These are phyloP conservation scores for Candida maesae DNA, from an alignment of 805 yeast species.

Conservation along the genomic window DNA sequence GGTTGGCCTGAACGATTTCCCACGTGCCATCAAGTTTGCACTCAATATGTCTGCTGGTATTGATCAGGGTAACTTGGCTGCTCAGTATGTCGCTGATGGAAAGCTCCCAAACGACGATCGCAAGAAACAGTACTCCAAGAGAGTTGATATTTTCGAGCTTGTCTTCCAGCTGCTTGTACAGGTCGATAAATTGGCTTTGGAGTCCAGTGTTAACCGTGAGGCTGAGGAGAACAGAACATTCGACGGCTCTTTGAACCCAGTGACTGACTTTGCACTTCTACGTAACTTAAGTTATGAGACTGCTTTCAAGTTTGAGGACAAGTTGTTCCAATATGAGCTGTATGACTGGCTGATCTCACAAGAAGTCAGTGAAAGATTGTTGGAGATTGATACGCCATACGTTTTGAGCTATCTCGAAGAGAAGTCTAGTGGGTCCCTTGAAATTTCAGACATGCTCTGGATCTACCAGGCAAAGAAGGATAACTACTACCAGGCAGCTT, in stretches of 20 bases:
- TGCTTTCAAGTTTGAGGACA: constrained; percentile 73
- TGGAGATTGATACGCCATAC: constrained; percentile 78
- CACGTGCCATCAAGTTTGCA: constrained; percentile 82
- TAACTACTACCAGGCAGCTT: constrained; percentile 79
- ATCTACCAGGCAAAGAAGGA: constrained; percentile 81
- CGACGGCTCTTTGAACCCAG: constrained; percentile 13
- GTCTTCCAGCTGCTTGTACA: constrained; percentile 72
- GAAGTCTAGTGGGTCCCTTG: constrained; percentile 57
- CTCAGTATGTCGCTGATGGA: constrained; percentile 53
- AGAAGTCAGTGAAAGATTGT: constrained; percentile 69
- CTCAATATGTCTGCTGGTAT: constrained; percentile 69
- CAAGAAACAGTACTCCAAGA: constrained; percentile 45
- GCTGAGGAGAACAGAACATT: constrained; percentile 9
- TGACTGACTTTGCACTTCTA: constrained; percentile 40
- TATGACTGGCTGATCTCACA: constrained; percentile 89
- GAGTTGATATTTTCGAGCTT: constrained; percentile 61
- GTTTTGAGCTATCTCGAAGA: constrained; percentile 74
- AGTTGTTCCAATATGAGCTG: constrained; percentile 83
- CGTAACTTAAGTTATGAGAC: constrained; percentile 71
- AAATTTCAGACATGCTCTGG: constrained; percentile 83
- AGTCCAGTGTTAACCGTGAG: constrained; percentile 23
- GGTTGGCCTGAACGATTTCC: constrained; percentile 70
- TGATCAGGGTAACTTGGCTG: constrained; percentile 58
- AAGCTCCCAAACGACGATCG: constrained; percentile 48
- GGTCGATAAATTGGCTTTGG: constrained; percentile 62